Conservation (phyloP, 2,329 filamentous ascomycete species). For the Cryphonectria carpinicola region DNA sequence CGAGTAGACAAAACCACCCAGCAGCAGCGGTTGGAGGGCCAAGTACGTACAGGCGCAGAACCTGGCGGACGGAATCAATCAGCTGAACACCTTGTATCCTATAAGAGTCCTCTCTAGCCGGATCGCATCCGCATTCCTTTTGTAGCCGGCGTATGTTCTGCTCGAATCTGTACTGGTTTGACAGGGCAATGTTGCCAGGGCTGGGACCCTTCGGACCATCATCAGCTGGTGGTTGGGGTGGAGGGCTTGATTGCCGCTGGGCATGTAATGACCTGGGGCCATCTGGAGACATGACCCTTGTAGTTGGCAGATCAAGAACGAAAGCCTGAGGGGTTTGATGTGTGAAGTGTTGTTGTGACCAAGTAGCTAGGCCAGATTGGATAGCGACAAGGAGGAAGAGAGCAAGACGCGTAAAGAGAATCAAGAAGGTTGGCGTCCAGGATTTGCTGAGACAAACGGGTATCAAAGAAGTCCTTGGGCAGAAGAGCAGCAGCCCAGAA, state of each 20-base stretch:
- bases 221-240: conserved; percentile 14
- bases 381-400: background rate
- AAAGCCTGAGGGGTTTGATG: no score
- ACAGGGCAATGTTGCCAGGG: conserved; percentile 53
- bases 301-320: background rate
- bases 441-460: background rate
- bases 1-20: background rate
- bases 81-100: conserved; percentile 85
- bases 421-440: background rate
- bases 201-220: conserved; percentile 44
- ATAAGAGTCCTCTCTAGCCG: conserved; percentile 77
- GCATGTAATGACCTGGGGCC: conserved; percentile 22
- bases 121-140: conserved; percentile 69
- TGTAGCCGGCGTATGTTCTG: conserved; percentile 77
- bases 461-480: background rate
- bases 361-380: background rate
- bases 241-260: conserved; percentile 23
- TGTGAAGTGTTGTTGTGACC: background rate
- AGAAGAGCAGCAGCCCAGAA: background rate
- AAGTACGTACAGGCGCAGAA: conserved; percentile 71
- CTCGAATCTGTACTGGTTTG: conserved; percentile 78
- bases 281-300: conserved; percentile 23
- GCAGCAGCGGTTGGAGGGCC: background rate
- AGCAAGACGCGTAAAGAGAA: background rate
- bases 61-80: conserved; percentile 82